Evolutionary conservation across 2,329 filamentous ascomycete species (phyloP).

Genomic region (Xylariomycetidae sp.): DNA sequence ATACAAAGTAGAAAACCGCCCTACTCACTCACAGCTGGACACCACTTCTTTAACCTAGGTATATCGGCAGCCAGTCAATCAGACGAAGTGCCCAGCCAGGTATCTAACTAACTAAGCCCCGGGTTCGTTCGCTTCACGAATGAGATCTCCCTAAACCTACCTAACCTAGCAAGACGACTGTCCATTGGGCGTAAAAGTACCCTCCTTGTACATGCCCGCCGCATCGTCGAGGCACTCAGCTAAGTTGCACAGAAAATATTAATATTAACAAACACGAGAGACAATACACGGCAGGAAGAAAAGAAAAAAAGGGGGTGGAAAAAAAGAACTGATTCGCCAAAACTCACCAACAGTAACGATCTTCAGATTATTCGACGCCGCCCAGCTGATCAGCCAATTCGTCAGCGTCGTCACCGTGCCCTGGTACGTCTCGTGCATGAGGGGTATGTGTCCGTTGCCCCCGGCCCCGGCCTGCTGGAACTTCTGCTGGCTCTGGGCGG

Average conservation of each 20-base stretch:
- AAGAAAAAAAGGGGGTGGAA: neutral
- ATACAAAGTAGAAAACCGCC: too few relatives aligned
- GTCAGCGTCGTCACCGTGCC: slow-evolving; percentile 44
- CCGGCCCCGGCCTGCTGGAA: slow-evolving; percentile 41
- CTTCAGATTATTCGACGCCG: slow-evolving; percentile 40
- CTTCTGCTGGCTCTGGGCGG: slow-evolving; percentile 46
- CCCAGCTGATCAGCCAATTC: slow-evolving; percentile 47
- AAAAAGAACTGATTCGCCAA: neutral
- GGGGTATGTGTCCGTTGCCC: slow-evolving; percentile 48
- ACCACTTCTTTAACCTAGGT: too few relatives aligned
- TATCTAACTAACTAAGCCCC: too few relatives aligned
- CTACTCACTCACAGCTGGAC: too few relatives aligned
- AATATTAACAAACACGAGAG: neutral
- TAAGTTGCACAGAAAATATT: slow-evolving; percentile 12
- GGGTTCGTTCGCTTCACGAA: too few relatives aligned
- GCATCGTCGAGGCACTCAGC: slow-evolving; percentile 40
- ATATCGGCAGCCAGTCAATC: too few relatives aligned
- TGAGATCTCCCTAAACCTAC: too few relatives aligned
- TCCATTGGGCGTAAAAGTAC: slow-evolving; percentile 32
- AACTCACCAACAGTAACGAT: slow-evolving; percentile 47
- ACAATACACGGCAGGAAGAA: neutral
- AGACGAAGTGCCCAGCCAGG: too few relatives aligned
- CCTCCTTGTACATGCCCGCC: slow-evolving; percentile 35
- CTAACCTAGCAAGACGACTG: slow-evolving; percentile 25
- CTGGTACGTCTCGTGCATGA: slow-evolving; percentile 53